These are phyloP conservation scores for Candida schatavii DNA, from an alignment of 805 yeast species.

Conservation along the genomic window DNA sequence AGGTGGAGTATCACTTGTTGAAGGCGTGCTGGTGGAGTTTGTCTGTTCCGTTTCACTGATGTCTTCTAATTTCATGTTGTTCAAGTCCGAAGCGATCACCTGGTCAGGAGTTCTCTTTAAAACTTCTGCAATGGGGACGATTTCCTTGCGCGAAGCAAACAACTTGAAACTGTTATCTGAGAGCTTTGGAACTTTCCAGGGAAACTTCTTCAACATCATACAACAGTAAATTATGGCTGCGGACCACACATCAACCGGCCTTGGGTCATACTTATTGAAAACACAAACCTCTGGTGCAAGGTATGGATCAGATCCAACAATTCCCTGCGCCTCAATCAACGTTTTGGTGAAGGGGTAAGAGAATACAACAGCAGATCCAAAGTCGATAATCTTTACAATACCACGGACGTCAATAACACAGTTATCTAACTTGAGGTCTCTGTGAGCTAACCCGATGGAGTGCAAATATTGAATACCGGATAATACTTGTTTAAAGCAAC, in stretches of 20 bases:
- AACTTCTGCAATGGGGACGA: conserved; percentile 56
- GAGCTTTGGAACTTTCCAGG: conserved; percentile 79
- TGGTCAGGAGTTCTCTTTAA: conserved; percentile 23
- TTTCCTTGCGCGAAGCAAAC: conserved; percentile 55
- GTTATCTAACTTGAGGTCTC: conserved; percentile 89
- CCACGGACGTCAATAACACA: conserved; percentile 84
- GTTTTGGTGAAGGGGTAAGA: conserved; percentile 68
- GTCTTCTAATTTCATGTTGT: conserved; percentile 9
- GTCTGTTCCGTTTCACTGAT: conserved; percentile 12
- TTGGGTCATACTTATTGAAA: conserved; percentile 63
- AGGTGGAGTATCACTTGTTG: conserved; percentile 2
- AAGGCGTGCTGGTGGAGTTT: conserved; percentile 8
- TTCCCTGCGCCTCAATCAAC: conserved; percentile 63
- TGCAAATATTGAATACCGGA: conserved; percentile 82
- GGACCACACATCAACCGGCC: conserved; percentile 81
- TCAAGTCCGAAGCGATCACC: conserved; percentile 1
- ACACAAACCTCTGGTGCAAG: conserved; percentile 79
- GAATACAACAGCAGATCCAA: conserved; percentile 90
- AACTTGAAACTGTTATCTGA: conserved; percentile 69
- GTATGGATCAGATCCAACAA: conserved; percentile 85
- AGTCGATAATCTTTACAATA: conserved; percentile 85
- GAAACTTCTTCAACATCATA: conserved; percentile 80
- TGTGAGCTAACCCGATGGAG: conserved; percentile 80
- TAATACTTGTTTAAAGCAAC: conserved; percentile 86
- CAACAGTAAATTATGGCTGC: conserved; percentile 82